A percentile compares a stretch with the other conserved stretches of the same genome.
phyloP scores from a whole-genome alignment of 148 eudicot species.

The Diospyros kaki region DNA sequence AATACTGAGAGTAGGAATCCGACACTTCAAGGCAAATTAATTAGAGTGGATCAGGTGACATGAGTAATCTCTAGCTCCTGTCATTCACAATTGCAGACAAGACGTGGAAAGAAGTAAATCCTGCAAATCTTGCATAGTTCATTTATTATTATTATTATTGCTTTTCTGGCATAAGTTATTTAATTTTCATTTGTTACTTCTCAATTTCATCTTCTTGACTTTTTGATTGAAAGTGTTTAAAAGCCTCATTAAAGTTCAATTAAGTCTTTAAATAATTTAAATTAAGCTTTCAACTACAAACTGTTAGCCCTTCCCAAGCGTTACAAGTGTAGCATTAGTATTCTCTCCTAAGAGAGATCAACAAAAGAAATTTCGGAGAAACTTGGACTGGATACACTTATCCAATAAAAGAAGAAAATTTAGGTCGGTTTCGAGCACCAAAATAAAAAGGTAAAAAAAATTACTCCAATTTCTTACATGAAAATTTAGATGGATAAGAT shows the following conservation, averaged over 20 bases:
- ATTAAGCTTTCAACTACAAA: neutral
- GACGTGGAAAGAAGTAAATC: no score
- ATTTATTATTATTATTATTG: no score
- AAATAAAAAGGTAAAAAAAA: neutral
- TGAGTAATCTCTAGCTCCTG: no score
- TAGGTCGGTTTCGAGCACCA: neutral
- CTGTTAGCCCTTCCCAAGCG: neutral
- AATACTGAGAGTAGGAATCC: no score
- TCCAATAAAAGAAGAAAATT: neutral
- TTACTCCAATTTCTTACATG: neutral
- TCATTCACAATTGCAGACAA: no score
- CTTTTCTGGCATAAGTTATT: no score
- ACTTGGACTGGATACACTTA: no score
- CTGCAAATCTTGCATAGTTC: no score
- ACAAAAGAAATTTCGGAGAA: neutral
- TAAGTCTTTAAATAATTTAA: neutral
- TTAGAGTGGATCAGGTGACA: no score
- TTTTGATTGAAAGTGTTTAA: neutral
- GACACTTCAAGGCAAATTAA: no score
- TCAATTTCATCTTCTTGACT: neutral
- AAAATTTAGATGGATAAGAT: neutral
- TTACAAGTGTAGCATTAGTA: neutral
- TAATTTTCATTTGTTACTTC: neutral
- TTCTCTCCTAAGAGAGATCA: neutral
- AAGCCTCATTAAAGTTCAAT: neutral